phyloP scores from a whole-genome alignment of 805 yeast genomes.

The Pichia eremophila region DNA sequence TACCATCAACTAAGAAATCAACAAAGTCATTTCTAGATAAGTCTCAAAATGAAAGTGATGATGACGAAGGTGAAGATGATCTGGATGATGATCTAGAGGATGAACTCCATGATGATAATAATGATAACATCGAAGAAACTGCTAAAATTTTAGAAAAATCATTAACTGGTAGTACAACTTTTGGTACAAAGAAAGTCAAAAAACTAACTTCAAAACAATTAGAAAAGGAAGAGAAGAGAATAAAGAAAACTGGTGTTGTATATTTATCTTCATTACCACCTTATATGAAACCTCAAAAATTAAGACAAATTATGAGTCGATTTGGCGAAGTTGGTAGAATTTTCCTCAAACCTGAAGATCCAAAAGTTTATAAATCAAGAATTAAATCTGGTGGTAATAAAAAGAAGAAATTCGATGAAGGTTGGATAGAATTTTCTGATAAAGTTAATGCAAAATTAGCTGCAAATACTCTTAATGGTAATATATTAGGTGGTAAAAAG shows the following conservation, averaged over 20 bases:
- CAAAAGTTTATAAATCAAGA: constrained; percentile 51
- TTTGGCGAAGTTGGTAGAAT: constrained; percentile 87
- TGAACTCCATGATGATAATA: constrained; percentile 1
- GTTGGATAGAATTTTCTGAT: constrained; percentile 88
- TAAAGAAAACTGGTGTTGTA: constrained; percentile 80
- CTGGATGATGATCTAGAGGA: constrained; percentile 6
- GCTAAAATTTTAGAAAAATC: constrained; percentile 14
- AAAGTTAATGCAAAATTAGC: constrained; percentile 86
- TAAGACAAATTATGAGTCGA: constrained; percentile 67
- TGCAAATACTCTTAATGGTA: constrained; percentile 79
- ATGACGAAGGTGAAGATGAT: constrained; percentile 10
- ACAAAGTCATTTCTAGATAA: not conserved
- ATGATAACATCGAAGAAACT: constrained; percentile 15
- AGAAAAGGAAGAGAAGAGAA: constrained; percentile 44
- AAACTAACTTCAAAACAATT: constrained; percentile 47
- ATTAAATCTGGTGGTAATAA: constrained; percentile 88
- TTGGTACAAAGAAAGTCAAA: constrained; percentile 35
- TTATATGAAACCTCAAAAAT: constrained; percentile 89
- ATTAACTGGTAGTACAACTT: constrained; percentile 17
- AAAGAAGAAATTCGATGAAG: constrained; percentile 80
- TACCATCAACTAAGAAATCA: not conserved
- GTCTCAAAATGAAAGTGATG: constrained; percentile 2
- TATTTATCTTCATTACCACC: constrained; percentile 90
- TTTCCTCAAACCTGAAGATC: constrained; percentile 79
- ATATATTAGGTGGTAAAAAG: constrained; percentile 86